Evolutionary conservation across 306 rosid species (phyloP), one percentile per base, ranked within the genome.

Genomic region (Cyamopsis tetragonoloba): DNA sequence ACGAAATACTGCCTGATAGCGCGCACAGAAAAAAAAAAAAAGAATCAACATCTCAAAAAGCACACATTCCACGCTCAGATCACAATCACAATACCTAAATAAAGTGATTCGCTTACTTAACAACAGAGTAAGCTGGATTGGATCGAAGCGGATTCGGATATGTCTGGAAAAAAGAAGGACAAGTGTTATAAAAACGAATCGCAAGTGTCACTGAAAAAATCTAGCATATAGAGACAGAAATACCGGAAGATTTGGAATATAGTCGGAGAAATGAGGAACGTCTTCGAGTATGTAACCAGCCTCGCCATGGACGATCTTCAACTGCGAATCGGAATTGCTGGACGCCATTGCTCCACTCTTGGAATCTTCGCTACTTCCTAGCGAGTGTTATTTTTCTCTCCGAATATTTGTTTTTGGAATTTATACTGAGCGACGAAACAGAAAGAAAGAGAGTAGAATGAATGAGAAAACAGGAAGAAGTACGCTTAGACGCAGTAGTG

Each of bases 121-220:
- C 99, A 12, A 90, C 99, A 28, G 99, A 93, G 78, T 90, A 93
- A 7, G 97, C 96, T 51, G 97, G 95, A 86, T 90, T 93, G 67
- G 89, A 87, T 72, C 95, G 97, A 75, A 93, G 75, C 0, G 96
- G 99, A 88, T 93, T 93, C 4, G 85, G 67, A 77, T 79, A 77
- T 3, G 91, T 90, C 97, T 93, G 79, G 77, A 77, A 18, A 14
- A 62, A 59, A 57, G 60, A 59, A 17, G 35, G n/a, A n/a, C n/a
- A 46, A 35, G 12, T n/a, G 13, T 56, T 0, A 24, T 15, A 60
- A 4, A 48, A 56, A 34, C 31, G n/a, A 68, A 20, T 1, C 7
- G 22, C 11, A 44, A 44, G 14, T 14, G 70, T 34, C n/a, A 60
- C 23, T 18, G 35, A 44, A 51, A 3, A 44, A 18, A 3, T 30